These are phyloP conservation scores for Glaciozyma antarctica DNA, from an alignment of 768 basidiomycete species.

Conservation along the genomic window DNA sequence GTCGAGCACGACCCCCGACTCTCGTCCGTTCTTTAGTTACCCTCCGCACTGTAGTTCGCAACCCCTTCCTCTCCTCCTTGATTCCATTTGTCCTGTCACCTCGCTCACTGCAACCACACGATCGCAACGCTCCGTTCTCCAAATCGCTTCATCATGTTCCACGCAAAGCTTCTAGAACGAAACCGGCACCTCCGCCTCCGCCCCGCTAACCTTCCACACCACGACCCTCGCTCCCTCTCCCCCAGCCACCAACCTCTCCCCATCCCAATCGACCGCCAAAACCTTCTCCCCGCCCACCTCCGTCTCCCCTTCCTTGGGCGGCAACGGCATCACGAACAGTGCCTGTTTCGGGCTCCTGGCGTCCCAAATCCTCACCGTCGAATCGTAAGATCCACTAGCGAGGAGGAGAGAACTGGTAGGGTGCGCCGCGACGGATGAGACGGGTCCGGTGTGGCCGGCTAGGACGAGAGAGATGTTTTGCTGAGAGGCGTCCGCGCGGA, in stretches of 20 bases:
- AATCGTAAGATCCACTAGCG: slow-evolving; percentile 41
- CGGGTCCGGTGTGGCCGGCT: slow-evolving; percentile 39
- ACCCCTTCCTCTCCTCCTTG: too few species aligned
- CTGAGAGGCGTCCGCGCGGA: slow-evolving; percentile 32
- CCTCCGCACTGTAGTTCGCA: neutral
- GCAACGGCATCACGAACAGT: slow-evolving; percentile 40
- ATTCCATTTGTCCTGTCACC: too few species aligned
- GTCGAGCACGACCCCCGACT: slow-evolving; percentile 14
- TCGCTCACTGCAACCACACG: too few species aligned
- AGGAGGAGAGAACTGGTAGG: slow-evolving; percentile 42
- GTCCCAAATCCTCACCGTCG: slow-evolving; percentile 44
- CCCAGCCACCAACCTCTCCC: slow-evolving; percentile 42
- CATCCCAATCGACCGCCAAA: slow-evolving; percentile 44
- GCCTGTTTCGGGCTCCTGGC: slow-evolving; percentile 43
- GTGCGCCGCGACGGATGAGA: slow-evolving; percentile 41
- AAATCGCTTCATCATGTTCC: neutral
- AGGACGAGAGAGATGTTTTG: slow-evolving; percentile 42
- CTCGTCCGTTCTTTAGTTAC: slow-evolving; percentile 8
- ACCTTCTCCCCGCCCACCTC: slow-evolving; percentile 41
- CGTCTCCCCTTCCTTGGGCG: slow-evolving; percentile 34
- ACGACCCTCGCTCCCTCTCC: slow-evolving; percentile 43
- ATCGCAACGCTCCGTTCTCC: too few species aligned
- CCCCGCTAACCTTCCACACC: slow-evolving; percentile 9
- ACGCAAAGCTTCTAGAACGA: neutral
- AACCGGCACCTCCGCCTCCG: neutral